Evolutionary conservation across 768 basidiomycete genomes (phyloP).

Genomic region (Podaxis sp.): DNA sequence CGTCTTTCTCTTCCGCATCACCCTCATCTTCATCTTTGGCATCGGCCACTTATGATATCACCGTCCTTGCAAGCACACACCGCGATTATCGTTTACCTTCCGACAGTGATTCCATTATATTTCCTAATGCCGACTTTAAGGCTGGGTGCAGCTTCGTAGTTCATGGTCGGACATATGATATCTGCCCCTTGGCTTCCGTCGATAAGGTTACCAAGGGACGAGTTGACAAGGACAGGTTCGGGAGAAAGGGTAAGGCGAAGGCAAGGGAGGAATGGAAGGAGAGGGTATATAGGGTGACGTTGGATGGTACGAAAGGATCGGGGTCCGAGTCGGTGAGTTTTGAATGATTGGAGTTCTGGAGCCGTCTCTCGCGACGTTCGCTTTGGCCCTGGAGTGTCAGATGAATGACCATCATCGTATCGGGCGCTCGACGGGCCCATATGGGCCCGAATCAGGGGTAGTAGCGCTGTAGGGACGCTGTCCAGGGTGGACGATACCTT

Average conservation of each 20-base stretch:
- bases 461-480: not conserved
- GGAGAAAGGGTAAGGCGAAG: not conserved
- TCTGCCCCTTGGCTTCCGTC: not conserved
- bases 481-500: not conserved
- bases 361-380: not conserved
- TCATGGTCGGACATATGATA: not conserved
- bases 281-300: not conserved
- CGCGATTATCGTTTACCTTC: not conserved
- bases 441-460: not conserved
- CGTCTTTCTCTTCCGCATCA: not conserved
- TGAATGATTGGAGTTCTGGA: not conserved
- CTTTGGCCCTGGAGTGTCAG: not conserved
- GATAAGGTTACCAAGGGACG: not conserved
- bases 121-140: not conserved
- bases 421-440: not conserved
- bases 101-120: not conserved
- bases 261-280: not conserved
- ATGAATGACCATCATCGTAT: not conserved
- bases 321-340: not conserved
- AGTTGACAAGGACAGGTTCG: not conserved
- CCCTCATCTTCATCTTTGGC: not conserved
- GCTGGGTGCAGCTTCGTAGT: not conserved
- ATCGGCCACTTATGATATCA: not conserved
- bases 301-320: not conserved
- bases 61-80: not conserved